A percentile compares a stretch with the other conserved stretches of the same genome.
phyloP scores from a whole-genome alignment of 352 stramenopile genomes.

The Phytophthora pistaciae region DNA sequence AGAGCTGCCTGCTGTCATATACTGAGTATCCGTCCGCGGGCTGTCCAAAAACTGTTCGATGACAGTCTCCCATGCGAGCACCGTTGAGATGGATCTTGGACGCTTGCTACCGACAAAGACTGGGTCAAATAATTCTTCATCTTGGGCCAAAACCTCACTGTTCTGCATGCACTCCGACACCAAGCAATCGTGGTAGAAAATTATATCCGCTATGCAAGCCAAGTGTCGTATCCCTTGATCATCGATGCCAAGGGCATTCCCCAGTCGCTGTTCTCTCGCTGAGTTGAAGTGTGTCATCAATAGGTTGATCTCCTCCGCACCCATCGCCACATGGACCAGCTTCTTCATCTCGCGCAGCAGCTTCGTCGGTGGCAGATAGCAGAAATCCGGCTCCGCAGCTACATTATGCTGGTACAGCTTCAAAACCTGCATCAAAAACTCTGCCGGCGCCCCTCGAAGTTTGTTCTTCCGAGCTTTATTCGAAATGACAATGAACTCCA shows the following conservation, averaged over 20 bases:
- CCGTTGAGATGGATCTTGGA: slow-evolving; percentile 24
- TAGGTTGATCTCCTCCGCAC: slow-evolving; percentile 56
- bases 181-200: slow-evolving; percentile 67
- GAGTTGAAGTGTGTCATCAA: slow-evolving; percentile 50
- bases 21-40: slow-evolving; percentile 34
- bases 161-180: slow-evolving; percentile 36
- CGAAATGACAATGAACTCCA: slow-evolving; percentile 73
- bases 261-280: slow-evolving; percentile 30
- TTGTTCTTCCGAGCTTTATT: slow-evolving; percentile 57
- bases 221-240: slow-evolving; percentile 55
- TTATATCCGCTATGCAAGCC: slow-evolving; percentile 59
- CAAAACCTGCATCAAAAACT: slow-evolving; percentile 75
- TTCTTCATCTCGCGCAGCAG: slow-evolving; percentile 56
- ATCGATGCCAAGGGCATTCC: slow-evolving; percentile 50
- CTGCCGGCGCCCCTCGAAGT: slow-evolving; percentile 41
- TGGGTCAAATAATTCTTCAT: slow-evolving; percentile 28
- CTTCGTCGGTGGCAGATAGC: slow-evolving; percentile 41
- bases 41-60: slow-evolving; percentile 50
- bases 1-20: slow-evolving; percentile 21
- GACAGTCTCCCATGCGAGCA: slow-evolving; percentile 57
- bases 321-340: slow-evolving; percentile 48
- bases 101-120: slow-evolving; percentile 38
- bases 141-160: slow-evolving; percentile 11
- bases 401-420: slow-evolving; percentile 62
- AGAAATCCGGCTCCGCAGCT: slow-evolving; percentile 37